Percentiles rank a stretch among this genome's conserved stretches.
phyloP scores from a whole-genome alignment of 2,329 filamentous ascomycete genomes.

The Albifimbria verrucaria region DNA sequence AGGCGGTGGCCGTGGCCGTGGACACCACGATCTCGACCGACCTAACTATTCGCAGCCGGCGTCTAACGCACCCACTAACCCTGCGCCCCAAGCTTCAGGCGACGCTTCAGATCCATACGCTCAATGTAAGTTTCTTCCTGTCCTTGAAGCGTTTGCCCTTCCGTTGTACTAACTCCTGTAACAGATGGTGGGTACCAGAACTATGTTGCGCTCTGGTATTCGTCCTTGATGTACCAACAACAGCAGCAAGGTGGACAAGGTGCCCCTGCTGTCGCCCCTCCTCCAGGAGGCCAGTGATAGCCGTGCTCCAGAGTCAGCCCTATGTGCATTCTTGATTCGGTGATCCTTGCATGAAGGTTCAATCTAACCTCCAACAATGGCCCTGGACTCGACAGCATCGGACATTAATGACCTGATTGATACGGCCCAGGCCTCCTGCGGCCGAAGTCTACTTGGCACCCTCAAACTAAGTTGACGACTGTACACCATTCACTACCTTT shows the following conservation, averaged over 20 bases:
- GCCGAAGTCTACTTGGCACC: conserved; percentile 21
- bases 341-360: conserved; percentile 26
- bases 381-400: conserved; percentile 11
- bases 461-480: conserved; percentile 25
- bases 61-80: conserved; percentile 39
- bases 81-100: conserved; percentile 40
- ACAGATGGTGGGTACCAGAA: conserved; percentile 77
- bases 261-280: conserved; percentile 29
- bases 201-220: conserved; percentile 79
- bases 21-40: conserved; percentile 53
- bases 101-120: conserved; percentile 69
- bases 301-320: conserved; percentile 5
- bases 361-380: neutral
- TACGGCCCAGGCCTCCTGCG: conserved; percentile 21
- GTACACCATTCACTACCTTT: conserved; percentile 24
- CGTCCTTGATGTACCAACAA: conserved; percentile 53
- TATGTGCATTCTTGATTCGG: conserved; percentile 23
- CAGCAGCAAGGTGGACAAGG: conserved; percentile 36
- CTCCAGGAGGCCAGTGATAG: conserved; percentile 35
- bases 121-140: conserved; percentile 54
- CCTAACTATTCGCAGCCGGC: conserved; percentile 48
- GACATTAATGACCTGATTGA: conserved; percentile 33
- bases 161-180: conserved; percentile 14
- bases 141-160: too few species aligned
- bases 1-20: conserved; percentile 36